A percentile compares a stretch with the other conserved stretches of the same genome.
Conservation (phyloP, 2,329 filamentous ascomycete species). For the Botrytis pseudocinerea region DNA sequence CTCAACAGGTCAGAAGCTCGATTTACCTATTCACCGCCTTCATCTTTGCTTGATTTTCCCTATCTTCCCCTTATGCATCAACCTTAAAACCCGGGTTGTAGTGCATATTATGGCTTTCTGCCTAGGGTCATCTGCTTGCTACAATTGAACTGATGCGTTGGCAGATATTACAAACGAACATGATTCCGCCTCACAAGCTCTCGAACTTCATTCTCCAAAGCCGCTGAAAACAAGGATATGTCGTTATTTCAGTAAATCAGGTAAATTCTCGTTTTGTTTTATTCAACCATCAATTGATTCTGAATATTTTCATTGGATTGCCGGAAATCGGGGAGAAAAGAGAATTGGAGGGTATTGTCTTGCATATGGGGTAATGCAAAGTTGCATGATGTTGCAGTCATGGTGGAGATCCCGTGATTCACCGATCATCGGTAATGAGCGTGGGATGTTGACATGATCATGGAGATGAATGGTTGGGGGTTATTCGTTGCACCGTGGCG, state of each 20-base stretch:
- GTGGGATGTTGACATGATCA: slow-evolving; percentile 21
- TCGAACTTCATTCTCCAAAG: slow-evolving; percentile 21
- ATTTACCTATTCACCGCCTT: slow-evolving; percentile 26
- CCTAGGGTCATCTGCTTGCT: slow-evolving; percentile 33
- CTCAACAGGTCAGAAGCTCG: slow-evolving; percentile 28
- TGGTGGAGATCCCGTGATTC: slow-evolving; percentile 37
- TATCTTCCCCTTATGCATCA: slow-evolving; percentile 26
- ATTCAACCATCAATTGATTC: slow-evolving; percentile 4
- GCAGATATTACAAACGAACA: slow-evolving; percentile 35
- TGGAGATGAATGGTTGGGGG: slow-evolving; percentile 12
- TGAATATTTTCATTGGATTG: slow-evolving; percentile 39
- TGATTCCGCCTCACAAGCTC: slow-evolving; percentile 34
- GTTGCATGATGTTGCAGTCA: slow-evolving; percentile 37
- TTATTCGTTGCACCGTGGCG: slow-evolving; percentile 21
- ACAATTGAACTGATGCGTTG: slow-evolving; percentile 36
- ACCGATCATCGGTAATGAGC: slow-evolving; percentile 29
- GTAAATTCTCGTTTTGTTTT: slow-evolving; percentile 30
- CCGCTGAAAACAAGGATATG: slow-evolving; percentile 36
- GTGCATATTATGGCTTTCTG: slow-evolving; percentile 29
- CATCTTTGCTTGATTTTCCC: slow-evolving; percentile 5
- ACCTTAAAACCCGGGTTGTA: slow-evolving; percentile 30
- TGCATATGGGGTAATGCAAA: slow-evolving; percentile 30
- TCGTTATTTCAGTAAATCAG: slow-evolving; percentile 38
- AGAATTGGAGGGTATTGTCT: slow-evolving; percentile 23
- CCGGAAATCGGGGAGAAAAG: slow-evolving; percentile 19